Evolutionary conservation across 371 early-diverging fungal species (phyloP), one percentile per base, ranked within the genome.

Genomic region (Basidiobolus meristosporus): DNA sequence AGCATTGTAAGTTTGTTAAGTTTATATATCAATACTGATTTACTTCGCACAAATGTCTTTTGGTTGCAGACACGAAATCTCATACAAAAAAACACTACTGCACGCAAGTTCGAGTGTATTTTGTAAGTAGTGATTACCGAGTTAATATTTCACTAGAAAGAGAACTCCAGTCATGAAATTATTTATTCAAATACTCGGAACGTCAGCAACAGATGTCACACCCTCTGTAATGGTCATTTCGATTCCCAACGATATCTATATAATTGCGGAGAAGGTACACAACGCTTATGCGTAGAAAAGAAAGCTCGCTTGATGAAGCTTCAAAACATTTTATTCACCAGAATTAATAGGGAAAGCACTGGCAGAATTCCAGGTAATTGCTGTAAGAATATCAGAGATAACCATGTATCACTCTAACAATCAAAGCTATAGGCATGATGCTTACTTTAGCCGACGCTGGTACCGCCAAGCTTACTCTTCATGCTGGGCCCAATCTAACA

Each of bases 261-360:
- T 68, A 92, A 92, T 59, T 90, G 90, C 55, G 70, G 85, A 32
- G 97, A 97, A 52, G 90, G 90, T 7, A 80, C 80, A 0, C 97
- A 97, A 58, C 68, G 95, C 17, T 53, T 87, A n/a, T 74, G 75
- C 48, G 59, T 73, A 39, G 82, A 92, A 56, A 73, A 85, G 41
- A 70, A 65, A 41, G 53, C 75, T 20, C 65, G 71, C 12, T 50
- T 83, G 32, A 46, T 61, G 20, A 83, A 82, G 53, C 41, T 84
- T 20, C 60, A 70, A 23, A 67, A 71, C 20, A 57, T 96, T 2
- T 87, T 92, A 48, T 51, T 90, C 10, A 82, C 89, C 1, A 62
- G 82, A 11, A 53, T 76, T 1, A 54, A 70, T 21, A 90, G 92
- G 90, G 76, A 73, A 18, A 58, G 65, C 41, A 52, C 84, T 11